These are phyloP conservation scores for Thymus quinquecostatus DNA, from an alignment of 257 asterid genomes.

Conservation along the genomic window DNA sequence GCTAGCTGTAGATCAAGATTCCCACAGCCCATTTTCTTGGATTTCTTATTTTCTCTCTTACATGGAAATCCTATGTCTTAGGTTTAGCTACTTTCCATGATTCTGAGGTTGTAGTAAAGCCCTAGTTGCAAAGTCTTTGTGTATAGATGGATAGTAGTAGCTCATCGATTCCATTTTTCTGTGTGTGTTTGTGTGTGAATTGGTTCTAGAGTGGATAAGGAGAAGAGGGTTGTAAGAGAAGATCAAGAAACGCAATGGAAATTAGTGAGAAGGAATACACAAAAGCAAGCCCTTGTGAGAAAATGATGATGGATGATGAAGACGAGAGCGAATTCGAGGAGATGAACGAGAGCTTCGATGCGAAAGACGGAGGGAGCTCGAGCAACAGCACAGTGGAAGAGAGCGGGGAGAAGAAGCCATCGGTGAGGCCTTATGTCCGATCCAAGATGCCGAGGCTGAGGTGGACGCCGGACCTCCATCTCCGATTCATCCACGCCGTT, in stretches of 20 bases:
- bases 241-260: constrained; percentile 31
- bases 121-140: constrained; percentile 32
- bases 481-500: constrained; percentile 69
- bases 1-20: constrained; percentile 33
- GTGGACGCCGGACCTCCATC: constrained; percentile 92
- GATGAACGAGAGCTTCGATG: constrained; percentile 34
- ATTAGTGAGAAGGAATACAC: constrained; percentile 52
- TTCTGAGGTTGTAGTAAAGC: constrained; percentile 34
- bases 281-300: constrained; percentile 37
- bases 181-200: constrained; percentile 12
- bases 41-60: constrained; percentile 20
- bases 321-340: constrained; percentile 38
- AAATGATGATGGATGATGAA: constrained; percentile 41
- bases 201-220: neutral
- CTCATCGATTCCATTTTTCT: constrained; percentile 13
- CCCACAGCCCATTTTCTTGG: constrained; percentile 29
- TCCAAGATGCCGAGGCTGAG: constrained; percentile 88
- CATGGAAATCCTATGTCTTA: constrained; percentile 8
- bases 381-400: constrained; percentile 81
- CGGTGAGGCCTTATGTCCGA: constrained; percentile 78
- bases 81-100: constrained; percentile 16
- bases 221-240: neutral
- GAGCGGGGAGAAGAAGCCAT: constrained; percentile 58
- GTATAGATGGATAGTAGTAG: constrained; percentile 30
- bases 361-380: constrained; percentile 73